Base-by-base conservation (phyloP, 2,329 filamentous ascomycete genomes). In the Aspergillus quadricinctus region DNA sequence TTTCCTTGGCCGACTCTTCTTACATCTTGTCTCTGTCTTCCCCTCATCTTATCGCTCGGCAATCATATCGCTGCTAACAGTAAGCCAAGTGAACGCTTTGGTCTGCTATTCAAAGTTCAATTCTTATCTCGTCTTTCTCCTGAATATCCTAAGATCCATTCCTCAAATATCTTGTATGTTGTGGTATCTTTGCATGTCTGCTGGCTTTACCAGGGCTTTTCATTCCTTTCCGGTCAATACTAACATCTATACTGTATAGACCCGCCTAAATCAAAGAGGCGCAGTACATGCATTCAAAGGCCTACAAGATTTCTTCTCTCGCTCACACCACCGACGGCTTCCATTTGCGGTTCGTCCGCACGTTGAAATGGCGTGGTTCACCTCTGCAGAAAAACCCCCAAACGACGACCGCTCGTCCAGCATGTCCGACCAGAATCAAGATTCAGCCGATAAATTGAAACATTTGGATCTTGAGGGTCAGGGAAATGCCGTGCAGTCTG, bases 351-450 rank as follows among this genome's bases (percentile, higher is more conserved):
- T 63, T 68, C 51, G 58, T 72, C 62, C 70, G 72, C 65, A 72
- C 66, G 52, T 61, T 72, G 58, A 72, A 72, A 76, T 75, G 73
- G 71, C 72, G 68, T 59, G 64, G 64, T 63, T 68, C 64, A 50
- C 64, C 54, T 51, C 67, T 54, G 54, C 61, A 41, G 21, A 46
- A 11, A 61, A 62, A 53, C 54, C 52, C 58, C 54, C 53, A 55
- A 50, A 54, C 48, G 54, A 61, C 50, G 63, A 66, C 52, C 51
- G 61, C 35, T 54, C 56, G 50, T 63, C 61, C 29, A 61, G 58
- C 19, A 41, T 60, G 41, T 65, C 63, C 49, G 65, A 68, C 35
- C 65, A 65, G 51, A 21, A 61, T 28, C 60, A 63, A 7, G 56
- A 56, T 11, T 64, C 71, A 8, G 56, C 58, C 21, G 57, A 56